Evolutionary conservation across 495 filamentous ascomycete genomes (phyloP), one percentile per base, ranked within the genome.

Genomic region (Hyphodiscus hymeniophilus): DNA sequence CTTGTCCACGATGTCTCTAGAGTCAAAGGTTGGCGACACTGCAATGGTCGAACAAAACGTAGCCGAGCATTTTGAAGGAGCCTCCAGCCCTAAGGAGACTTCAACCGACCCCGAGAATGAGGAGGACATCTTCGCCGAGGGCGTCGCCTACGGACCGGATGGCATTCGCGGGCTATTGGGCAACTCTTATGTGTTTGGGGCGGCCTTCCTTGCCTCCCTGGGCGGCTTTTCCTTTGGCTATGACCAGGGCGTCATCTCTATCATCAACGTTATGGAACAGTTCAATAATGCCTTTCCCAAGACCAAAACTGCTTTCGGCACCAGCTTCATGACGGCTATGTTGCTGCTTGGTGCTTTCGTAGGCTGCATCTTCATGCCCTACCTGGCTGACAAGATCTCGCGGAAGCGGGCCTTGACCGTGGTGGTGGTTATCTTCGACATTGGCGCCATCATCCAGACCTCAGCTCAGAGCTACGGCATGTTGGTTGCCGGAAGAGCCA

Each of bases 331-430:
- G 30, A 33, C 30, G 7, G 30, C 30, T n/a, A 33, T 33, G 30
- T n/a, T 33, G 30, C 30, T 33, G 30, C 30, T 33, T n/a, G 30
- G 30, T 7, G 30, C 30, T 33, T 33, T 33, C 30, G 30, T 33
- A 33, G 3, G 59, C 80, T 26, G 34, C 79, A 1, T 80, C 15
- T 76, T 75, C 42, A 71, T 76, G 52, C 76, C 76, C 1, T 80
- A 71, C 68, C 66, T 80, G 26, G 77, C 77, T 0, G 77, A 81
- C 53, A 73, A 68, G 55, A 69, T 76, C 45, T 77, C 72, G 4
- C 65, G 77, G 10, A 72, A 77, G 24, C 77, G 71, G 40, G 75
- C 77, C 0, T 73, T 81, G 36, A 38, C 77, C 7, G 66, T 80
- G 2, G 76, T 72, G 3, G 34, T 36, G 5, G 4, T 4, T 36